phyloP scores from a whole-genome alignment of 805 yeast species.

The Metschnikowia similis region DNA sequence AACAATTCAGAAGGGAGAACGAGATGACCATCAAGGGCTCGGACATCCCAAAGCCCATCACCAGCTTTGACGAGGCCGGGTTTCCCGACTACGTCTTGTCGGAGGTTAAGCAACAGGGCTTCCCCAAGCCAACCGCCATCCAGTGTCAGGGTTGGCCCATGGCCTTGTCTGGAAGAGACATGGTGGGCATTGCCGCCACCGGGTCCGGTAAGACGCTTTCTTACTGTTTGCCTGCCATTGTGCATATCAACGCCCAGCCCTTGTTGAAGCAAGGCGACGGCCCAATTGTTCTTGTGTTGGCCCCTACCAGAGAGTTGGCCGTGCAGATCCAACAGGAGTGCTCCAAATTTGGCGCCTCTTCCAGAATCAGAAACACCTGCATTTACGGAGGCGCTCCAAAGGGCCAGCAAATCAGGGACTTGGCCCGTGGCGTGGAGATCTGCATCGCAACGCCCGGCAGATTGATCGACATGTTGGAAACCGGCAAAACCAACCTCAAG shows the following conservation, averaged over 20 bases:
- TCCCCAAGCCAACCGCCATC: constrained; percentile 90
- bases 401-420: constrained; percentile 96
- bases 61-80: constrained; percentile 93
- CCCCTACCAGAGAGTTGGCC: constrained; percentile 98
- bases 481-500: constrained; percentile 88
- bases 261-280: constrained; percentile 92
- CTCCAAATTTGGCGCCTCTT: constrained; percentile 85
- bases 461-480: constrained; percentile 94
- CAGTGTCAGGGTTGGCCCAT: constrained; percentile 99
- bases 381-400: constrained; percentile 99
- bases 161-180: constrained; percentile 98
- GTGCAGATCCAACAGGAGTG: constrained; percentile 97
- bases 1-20: constrained; percentile 69
- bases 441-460: constrained; percentile 98
- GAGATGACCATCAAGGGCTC: constrained; percentile 83
- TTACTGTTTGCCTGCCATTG: constrained; percentile 94
- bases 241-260: constrained; percentile 98
- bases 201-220: constrained; percentile 99
- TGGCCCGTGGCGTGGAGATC: constrained; percentile 93
- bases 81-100: constrained; percentile 90
- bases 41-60: constrained; percentile 92
- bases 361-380: constrained; percentile 94
- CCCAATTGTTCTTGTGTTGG: constrained; percentile 90
- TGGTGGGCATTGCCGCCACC: constrained; percentile 98
- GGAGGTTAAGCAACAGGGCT: constrained; percentile 89